These are phyloP conservation scores for Beauveria rudraprayagi DNA, from an alignment of 2,329 filamentous ascomycete species.

Conservation along the genomic window DNA sequence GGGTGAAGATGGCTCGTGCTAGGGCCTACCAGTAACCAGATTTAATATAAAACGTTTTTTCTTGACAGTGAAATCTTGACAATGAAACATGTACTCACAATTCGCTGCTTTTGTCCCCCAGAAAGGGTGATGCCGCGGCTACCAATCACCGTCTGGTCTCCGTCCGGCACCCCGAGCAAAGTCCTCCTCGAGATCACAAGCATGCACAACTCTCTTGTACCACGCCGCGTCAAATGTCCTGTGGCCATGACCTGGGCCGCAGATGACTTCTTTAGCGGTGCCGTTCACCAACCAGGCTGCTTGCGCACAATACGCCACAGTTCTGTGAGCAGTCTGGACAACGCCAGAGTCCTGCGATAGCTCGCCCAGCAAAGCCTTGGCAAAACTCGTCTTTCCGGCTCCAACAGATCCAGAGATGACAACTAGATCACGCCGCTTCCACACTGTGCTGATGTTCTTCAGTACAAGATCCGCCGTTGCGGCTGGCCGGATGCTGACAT, in stretches of 20 bases:
- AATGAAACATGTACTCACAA: constrained; percentile 10
- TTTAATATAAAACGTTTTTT: background rate
- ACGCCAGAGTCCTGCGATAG: background rate
- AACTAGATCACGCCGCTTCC: background rate
- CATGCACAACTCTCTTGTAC: background rate
- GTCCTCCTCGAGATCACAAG: constrained; percentile 6
- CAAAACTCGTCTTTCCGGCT: background rate
- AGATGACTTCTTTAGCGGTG: background rate
- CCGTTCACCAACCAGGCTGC: background rate
- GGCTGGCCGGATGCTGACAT: background rate
- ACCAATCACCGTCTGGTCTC: constrained; percentile 12
- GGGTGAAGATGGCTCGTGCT: constrained; percentile 13
- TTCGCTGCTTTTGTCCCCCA: constrained; percentile 16
- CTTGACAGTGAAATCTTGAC: background rate
- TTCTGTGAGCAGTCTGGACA: background rate
- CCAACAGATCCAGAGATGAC: background rate
- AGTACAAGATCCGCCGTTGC: background rate
- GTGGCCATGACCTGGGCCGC: background rate
- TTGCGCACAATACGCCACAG: constrained; percentile 2
- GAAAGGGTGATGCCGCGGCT: constrained; percentile 13
- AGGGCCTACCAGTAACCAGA: background rate
- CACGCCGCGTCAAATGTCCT: background rate
- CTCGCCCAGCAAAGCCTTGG: constrained; percentile 2
- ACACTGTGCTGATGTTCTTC: background rate
- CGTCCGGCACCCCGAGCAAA: constrained; percentile 8